Base-by-base conservation (phyloP, 106 monocot genomes). In the Apostasia ramifera region DNA sequence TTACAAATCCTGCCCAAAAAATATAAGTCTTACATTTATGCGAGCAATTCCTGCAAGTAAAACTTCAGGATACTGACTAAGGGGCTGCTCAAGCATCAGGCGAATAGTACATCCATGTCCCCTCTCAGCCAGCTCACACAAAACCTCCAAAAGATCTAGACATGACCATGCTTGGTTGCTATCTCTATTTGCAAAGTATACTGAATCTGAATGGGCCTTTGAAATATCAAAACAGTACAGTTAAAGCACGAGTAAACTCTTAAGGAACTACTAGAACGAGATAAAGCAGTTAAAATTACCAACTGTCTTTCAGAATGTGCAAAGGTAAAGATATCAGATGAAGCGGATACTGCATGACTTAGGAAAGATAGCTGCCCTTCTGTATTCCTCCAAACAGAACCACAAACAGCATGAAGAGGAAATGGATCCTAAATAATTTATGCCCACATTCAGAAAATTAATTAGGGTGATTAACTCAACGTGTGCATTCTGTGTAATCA, bases 281-380 rank as follows among this genome's bases (percentile, higher is more conserved):
- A 74, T n/a, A 40, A 63, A 53, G 40, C 40, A 14, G 4, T 47
- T 14, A 70, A 58, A 57, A n/a, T 71, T 87, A 97, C 97, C 86
- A 92, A 70, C 59, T 87, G 80, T 56, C 83, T 84, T 76, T 81
- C 64, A 78, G 81, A 90, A 83, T 98, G 87, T 37, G 81, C 82
- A 85, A 90, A 93, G 50, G 92, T 85, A 70, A 93, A 98, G 47
- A 87, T 67, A 78, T 87, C 85, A 76, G 83, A 66, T 42, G 74
- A 50, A 15, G 87, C 86, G 52, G 72, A 70, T 4, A 87, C 93
- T 39, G 90, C 93, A 78, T 98, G 73, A 79, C 66, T 98, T 66
- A 98, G 66, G 46, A 98, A 93, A 68, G 98, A 98, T 71, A 98
- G 64, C 40, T 98, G 98, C 37, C 98, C 92, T 73, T 93, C 93